Conservation (phyloP, 2,329 filamentous ascomycete species). For the Dothiorella sarmentorum region DNA sequence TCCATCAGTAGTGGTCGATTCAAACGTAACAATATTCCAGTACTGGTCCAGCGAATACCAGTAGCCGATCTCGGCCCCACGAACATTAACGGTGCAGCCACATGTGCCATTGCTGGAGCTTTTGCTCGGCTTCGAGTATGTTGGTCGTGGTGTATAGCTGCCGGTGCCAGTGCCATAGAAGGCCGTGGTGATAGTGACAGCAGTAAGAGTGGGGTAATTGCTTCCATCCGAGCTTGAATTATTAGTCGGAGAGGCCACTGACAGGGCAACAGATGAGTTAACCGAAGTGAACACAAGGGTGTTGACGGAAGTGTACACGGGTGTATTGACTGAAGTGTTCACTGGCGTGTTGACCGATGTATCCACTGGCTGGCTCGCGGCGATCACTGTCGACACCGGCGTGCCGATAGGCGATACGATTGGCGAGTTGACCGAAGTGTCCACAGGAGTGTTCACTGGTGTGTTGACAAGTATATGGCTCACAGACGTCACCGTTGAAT, state of each 20-base stretch:
- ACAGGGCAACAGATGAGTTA: not conserved
- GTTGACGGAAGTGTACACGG: not conserved
- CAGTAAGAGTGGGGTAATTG: not conserved
- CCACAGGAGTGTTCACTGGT: not conserved
- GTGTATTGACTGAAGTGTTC: not conserved
- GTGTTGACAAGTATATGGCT: not conserved
- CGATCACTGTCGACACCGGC: no score
- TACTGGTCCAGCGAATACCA: conserved; percentile 28
- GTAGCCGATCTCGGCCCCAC: conserved; percentile 32
- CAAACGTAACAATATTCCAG: not conserved
- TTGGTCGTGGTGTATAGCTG: not conserved
- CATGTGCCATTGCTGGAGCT: conserved; percentile 19
- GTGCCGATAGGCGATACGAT: no score
- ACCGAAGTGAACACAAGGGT: not conserved
- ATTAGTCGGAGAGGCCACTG: not conserved
- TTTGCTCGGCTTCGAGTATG: not conserved
- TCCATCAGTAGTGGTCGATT: not conserved
- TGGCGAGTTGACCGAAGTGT: not conserved
- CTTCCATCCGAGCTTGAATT: not conserved
- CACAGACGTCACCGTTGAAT: not conserved
- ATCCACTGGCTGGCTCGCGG: not conserved
- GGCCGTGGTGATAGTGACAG: not conserved
- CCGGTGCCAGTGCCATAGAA: not conserved
- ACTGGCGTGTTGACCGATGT: not conserved
- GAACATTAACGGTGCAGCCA: conserved; percentile 34